A percentile compares a stretch with the other conserved stretches of the same genome.
phyloP scores from a whole-genome alignment of 805 yeast genomes.

The Yarrowia hollandica region DNA sequence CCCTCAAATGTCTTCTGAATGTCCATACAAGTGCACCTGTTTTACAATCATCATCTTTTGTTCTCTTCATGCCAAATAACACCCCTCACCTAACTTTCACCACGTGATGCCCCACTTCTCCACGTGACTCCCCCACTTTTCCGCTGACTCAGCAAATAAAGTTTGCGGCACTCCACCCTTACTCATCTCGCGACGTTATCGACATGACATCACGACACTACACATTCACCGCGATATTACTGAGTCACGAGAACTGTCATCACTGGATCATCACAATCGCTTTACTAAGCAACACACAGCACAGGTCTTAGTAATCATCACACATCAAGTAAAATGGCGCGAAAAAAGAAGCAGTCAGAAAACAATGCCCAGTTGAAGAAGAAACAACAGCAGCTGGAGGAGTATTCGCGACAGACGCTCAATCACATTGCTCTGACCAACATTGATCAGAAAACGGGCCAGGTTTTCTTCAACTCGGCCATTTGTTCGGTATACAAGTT shows the following conservation, averaged over 20 bases:
- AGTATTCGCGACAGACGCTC: constrained; percentile 32
- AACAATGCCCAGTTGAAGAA: constrained; percentile 16
- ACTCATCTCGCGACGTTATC: background rate
- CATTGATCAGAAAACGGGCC: constrained; percentile 43
- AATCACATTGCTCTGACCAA: constrained; percentile 41
- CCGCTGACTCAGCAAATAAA: background rate
- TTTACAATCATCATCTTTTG: no score
- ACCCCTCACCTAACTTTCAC: no score
- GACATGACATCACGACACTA: no score
- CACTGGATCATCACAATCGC: background rate
- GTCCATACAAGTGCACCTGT: no score
- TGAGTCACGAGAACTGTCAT: background rate
- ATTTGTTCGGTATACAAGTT: constrained; percentile 46
- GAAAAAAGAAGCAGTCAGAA: constrained; percentile 23
- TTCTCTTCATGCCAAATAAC: no score
- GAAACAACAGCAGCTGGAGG: constrained; percentile 26
- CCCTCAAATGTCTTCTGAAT: no score
- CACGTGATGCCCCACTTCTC: no score
- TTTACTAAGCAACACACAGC: no score
- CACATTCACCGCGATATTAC: no score
- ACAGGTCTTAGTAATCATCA: no score
- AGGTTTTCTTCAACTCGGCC: constrained; percentile 43
- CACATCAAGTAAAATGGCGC: background rate
- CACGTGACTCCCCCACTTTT: background rate
- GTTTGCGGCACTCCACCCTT: background rate